Evolutionary conservation across 306 rosid genomes (phyloP).

Genomic region (Arachis stenosperma): DNA sequence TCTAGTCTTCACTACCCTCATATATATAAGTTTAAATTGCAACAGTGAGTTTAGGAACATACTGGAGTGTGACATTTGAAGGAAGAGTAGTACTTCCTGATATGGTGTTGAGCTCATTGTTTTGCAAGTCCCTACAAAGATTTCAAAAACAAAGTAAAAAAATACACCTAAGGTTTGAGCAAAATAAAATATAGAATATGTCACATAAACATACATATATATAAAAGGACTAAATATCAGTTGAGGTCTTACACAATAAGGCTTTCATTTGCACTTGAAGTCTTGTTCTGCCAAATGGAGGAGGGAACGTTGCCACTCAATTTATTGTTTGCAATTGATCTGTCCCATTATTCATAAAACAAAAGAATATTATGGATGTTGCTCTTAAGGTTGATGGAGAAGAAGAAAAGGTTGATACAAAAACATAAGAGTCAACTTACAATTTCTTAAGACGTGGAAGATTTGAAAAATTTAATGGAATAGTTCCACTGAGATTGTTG

Average conservation of each 20-base stretch:
- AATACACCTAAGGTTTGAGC: constrained; percentile 23
- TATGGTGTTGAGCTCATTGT: constrained; percentile 61
- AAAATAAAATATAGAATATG: constrained; percentile 7
- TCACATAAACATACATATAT: neutral
- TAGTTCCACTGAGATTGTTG: constrained; percentile 68
- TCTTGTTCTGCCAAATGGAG: constrained; percentile 66
- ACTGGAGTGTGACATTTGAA: constrained; percentile 74
- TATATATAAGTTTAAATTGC: neutral
- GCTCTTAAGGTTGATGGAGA: neutral
- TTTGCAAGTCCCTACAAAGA: constrained; percentile 68
- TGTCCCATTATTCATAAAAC: constrained; percentile 36
- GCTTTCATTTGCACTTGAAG: constrained; percentile 39
- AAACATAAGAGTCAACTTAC: constrained; percentile 52
- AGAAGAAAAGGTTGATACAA: constrained; percentile 16
- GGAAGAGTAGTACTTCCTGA: constrained; percentile 60
- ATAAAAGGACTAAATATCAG: neutral
- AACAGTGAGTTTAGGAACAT: constrained; percentile 44
- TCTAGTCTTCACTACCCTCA: neutral
- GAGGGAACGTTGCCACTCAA: constrained; percentile 71
- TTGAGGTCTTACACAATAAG: constrained; percentile 65
- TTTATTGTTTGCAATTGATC: constrained; percentile 79
- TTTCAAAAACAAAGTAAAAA: constrained; percentile 19
- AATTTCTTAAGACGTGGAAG: constrained; percentile 77
- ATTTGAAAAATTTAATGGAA: constrained; percentile 66
- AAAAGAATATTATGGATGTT: too few relatives aligned